Conservation (phyloP, 495 filamentous ascomycete genomes). For the Penicillium pancosmium region DNA sequence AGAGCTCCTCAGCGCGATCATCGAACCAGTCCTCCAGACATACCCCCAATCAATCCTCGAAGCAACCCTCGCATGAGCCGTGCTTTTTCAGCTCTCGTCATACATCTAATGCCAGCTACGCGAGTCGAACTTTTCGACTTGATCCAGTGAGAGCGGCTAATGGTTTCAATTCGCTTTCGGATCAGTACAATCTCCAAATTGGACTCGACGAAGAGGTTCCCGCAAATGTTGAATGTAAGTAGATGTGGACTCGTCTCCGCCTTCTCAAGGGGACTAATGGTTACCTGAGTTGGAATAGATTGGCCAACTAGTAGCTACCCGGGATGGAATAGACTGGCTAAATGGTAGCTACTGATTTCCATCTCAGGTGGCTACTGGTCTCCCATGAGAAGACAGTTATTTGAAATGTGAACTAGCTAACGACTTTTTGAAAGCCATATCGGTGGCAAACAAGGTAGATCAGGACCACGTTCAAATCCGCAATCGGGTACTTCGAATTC, state of each 20-base stretch:
- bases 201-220: conserved; percentile 8
- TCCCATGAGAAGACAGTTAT: too few species aligned
- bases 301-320: too few species aligned
- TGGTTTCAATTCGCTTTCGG: conserved; percentile 34
- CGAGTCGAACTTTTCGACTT: conserved; percentile 19
- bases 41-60: background rate
- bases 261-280: too few species aligned
- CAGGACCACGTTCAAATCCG: conserved; percentile 8
- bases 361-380: too few species aligned
- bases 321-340: too few species aligned
- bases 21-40: too few species aligned
- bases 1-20: too few species aligned
- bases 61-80: background rate
- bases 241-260: background rate
- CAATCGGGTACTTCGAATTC: conserved; percentile 34
- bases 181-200: conserved; percentile 24
- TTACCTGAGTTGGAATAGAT: too few species aligned
- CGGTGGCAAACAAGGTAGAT: background rate
- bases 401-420: conserved; percentile 5
- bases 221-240: conserved; percentile 12
- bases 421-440: background rate
- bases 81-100: background rate
- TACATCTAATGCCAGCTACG: conserved; percentile 13
- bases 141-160: conserved; percentile 26
- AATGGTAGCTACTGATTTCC: too few species aligned